Evolutionary conservation across 495 filamentous ascomycete species (phyloP), one percentile per base, ranked within the genome.

Genomic region (Parachaetomium inaequale): DNA sequence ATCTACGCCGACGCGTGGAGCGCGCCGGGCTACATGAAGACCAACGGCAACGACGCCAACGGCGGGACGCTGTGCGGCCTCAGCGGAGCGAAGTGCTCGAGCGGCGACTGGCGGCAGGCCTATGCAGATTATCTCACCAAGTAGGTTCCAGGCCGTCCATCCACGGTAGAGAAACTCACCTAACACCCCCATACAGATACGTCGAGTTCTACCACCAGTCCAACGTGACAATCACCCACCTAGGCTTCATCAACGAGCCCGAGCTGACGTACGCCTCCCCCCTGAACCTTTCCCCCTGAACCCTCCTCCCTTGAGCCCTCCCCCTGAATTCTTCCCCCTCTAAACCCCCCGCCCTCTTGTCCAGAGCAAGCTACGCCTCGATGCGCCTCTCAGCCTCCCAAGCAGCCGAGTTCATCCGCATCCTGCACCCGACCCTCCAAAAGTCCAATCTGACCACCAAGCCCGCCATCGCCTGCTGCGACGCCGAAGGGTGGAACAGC

Each of bases 1-100:
- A 75, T 84, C 58, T 86, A 86, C 63, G 82, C 81, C 6, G 71
- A 85, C 66, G 82, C 82, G 0, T 85, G 82, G 82, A 78, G 73
- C 47, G 81, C 82, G 6, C 82, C 80, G 1, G 81, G 76, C 0
- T 85, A 76, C 68, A 84, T 84, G 81, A 85, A 84, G 75, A 84
- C 81, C 7, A 82, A 81, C 55, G 68, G 70, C n/a, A 76, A 79
- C 58, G 75, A 81, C 21, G 72, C 70, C 55, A 81, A 81, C 42
- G 81, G 81, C 32, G 82, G 82, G 1, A 78, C 73, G 53, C 67
- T 85, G 4, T 84, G 83, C 60, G 82, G 82, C 38, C 75, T 82
- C 3, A 65, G 69, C 11, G 76, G 75, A 17, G 72, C 76, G 0
- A 66, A 61, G 8, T 85, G 82, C 61, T 73, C 76, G 3, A 75